Percentiles rank a stretch among this genome's conserved stretches.
phyloP scores from a whole-genome alignment of 2,329 filamentous ascomycete species.

The Beauveria sp. region DNA sequence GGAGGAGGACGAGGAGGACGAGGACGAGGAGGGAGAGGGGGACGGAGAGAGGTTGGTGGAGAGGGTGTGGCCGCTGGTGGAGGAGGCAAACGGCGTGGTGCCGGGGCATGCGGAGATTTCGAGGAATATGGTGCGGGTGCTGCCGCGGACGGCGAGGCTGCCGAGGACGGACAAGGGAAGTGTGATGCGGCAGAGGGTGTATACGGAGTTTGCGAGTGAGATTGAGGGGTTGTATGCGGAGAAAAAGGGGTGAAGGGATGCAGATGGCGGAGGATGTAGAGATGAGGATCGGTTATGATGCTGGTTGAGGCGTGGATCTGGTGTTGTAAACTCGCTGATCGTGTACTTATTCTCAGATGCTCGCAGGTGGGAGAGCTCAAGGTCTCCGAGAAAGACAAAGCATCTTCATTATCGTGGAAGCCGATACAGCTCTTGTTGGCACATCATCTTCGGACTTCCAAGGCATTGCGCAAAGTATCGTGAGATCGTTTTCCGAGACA shows the following conservation, averaged over 20 bases:
- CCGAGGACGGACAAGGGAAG: constrained; percentile 7
- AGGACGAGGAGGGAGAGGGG: background rate
- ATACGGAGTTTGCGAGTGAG: background rate
- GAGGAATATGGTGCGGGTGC: background rate
- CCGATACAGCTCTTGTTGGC: too few species aligned
- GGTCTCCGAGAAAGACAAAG: too few species aligned
- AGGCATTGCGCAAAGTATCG: too few species aligned
- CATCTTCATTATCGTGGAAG: too few species aligned
- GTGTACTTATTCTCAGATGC: too few species aligned
- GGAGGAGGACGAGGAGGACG: background rate
- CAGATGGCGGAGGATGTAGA: background rate
- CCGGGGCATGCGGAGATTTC: background rate
- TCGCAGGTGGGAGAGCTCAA: too few species aligned
- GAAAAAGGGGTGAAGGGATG: background rate
- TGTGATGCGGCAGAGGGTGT: background rate
- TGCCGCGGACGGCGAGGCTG: background rate
- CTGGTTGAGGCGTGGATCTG: too few species aligned
- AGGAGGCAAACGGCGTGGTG: background rate
- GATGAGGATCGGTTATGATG: background rate
- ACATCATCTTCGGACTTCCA: too few species aligned
- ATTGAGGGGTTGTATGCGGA: constrained; percentile 1
- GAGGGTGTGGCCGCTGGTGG: background rate
- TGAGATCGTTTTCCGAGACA: too few species aligned
- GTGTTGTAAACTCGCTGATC: too few species aligned
- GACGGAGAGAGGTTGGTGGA: background rate